Evolutionary conservation across 768 basidiomycete species (phyloP).

Genomic region (Crassisporium funariophilum): DNA sequence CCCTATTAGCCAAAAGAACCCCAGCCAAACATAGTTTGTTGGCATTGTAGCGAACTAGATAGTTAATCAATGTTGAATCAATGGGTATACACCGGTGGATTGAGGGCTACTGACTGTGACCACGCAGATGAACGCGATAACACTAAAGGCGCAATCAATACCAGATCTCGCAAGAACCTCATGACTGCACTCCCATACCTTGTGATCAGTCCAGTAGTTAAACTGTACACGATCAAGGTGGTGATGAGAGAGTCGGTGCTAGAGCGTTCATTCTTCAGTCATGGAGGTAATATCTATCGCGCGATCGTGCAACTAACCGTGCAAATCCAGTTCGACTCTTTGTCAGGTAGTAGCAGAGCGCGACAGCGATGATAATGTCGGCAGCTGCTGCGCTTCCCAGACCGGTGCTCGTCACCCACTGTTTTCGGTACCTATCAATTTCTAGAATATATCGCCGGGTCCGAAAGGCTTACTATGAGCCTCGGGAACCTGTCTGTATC

Average conservation of each 20-base stretch:
- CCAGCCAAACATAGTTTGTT: conserved; percentile 48
- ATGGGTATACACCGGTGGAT: too few species aligned
- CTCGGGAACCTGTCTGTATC: conserved; percentile 34
- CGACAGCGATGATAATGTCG: conserved; percentile 49
- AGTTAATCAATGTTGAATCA: too few species aligned
- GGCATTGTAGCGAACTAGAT: conserved; percentile 47
- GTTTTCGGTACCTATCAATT: conserved; percentile 45
- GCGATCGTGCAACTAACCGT: conserved; percentile 29
- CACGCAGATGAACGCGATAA: conserved; percentile 43
- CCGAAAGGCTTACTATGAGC: conserved; percentile 33
- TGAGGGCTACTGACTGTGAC: conserved; percentile 34
- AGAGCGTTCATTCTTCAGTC: conserved; percentile 1
- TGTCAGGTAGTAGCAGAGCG: conserved; percentile 51
- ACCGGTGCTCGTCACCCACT: conserved; percentile 54
- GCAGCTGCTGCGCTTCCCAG: conserved; percentile 50
- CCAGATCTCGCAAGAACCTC: not conserved
- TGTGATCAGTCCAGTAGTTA: conserved; percentile 47
- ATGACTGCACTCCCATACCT: conserved; percentile 27
- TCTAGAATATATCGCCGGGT: not conserved
- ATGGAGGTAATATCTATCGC: not conserved
- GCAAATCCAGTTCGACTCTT: conserved; percentile 48
- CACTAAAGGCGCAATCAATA: too few species aligned
- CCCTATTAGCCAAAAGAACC: conserved; percentile 52
- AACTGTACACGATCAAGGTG: conserved; percentile 44
- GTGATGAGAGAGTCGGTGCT: conserved; percentile 49